Conservation (phyloP, 83 land plant species). For the Picea abies region DNA sequence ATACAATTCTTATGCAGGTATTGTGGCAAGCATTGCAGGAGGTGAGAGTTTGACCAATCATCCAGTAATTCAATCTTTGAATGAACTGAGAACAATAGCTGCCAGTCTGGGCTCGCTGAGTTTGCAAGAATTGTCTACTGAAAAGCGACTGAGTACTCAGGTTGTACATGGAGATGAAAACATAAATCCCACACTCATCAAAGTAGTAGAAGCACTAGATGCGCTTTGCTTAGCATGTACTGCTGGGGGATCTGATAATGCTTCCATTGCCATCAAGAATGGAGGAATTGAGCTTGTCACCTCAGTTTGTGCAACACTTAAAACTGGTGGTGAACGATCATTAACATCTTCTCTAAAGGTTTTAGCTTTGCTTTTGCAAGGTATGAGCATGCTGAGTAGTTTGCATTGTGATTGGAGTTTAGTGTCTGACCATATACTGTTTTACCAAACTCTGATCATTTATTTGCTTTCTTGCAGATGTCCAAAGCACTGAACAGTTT, state of each 20-base stretch:
- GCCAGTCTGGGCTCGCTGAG: neutral
- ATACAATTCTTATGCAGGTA: conserved; percentile 37
- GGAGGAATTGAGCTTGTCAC: conserved; percentile 71
- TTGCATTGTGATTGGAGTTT: neutral
- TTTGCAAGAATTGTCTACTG: conserved; percentile 2
- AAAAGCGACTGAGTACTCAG: neutral
- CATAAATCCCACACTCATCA: neutral
- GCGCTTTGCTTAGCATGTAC: conserved; percentile 35
- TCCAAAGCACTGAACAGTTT: conserved; percentile 61
- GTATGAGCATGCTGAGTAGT: conserved; percentile 24
- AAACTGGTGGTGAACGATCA: conserved; percentile 11
- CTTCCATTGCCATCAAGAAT: conserved; percentile 61
- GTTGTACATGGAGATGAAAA: neutral
- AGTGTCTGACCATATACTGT: neutral
- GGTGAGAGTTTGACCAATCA: conserved; percentile 30
- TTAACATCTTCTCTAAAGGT: conserved; percentile 41
- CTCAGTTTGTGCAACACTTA: conserved; percentile 46
- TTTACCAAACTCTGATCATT: neutral
- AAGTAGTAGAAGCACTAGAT: conserved; percentile 34
- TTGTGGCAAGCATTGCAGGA: conserved; percentile 56
- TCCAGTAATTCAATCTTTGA: conserved; percentile 55
- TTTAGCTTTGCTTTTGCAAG: conserved; percentile 47
- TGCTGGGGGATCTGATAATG: conserved; percentile 49
- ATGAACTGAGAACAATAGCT: conserved; percentile 28
- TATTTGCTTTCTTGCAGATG: conserved; percentile 43